Evolutionary conservation across 2,329 filamentous ascomycete genomes (phyloP), one percentile per base, ranked within the genome.

Genomic region (Xylariales sp.): DNA sequence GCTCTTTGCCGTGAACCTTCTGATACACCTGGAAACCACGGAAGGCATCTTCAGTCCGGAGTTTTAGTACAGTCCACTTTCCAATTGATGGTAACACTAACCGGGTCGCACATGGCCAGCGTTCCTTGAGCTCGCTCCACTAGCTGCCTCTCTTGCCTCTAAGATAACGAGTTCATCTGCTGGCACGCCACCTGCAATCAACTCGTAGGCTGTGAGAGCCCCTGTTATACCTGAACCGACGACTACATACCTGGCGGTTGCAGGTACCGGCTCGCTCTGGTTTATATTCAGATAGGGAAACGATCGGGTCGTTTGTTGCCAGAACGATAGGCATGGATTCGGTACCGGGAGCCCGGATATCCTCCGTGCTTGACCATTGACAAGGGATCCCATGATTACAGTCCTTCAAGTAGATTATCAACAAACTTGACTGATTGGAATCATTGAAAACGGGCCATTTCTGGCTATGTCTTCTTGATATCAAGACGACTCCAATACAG

Each of bases 11-110:
- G 42, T 70, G 67, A 9, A 69, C 49, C 11, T 59, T 53, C 11
- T 59, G 44, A 49, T 72, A 72, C 10, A 63, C 63, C 27, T 56
- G 59, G 48, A 71, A 74, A 0, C 70, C 70, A 8, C 70, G 62
- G 47, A 73, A 73, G 0, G 70, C 69, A 47, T 73, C 59, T 44
- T 16, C 41, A 4, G 3, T 38, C 5, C 29, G 36, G 6, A 38
- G n/a, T 8, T 4, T 5, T 12, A 19, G 3, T 14, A 2, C 6
- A 14, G 16, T 5, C 7, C 10, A 21, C 4, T 4, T 14, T 15
- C 5, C n/a, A 28, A 27, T 6, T 5, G 10, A 33, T 8, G 8
- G 14, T 8, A 11, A n/a, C 10, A 1, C 35, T 44, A n/a, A 52
- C 51, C 51, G 36, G 65, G 65, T 19, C 66, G 54, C 12, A 68